Evolutionary conservation across 805 yeast genomes (phyloP).

Genomic region (Ogataea pini): DNA sequence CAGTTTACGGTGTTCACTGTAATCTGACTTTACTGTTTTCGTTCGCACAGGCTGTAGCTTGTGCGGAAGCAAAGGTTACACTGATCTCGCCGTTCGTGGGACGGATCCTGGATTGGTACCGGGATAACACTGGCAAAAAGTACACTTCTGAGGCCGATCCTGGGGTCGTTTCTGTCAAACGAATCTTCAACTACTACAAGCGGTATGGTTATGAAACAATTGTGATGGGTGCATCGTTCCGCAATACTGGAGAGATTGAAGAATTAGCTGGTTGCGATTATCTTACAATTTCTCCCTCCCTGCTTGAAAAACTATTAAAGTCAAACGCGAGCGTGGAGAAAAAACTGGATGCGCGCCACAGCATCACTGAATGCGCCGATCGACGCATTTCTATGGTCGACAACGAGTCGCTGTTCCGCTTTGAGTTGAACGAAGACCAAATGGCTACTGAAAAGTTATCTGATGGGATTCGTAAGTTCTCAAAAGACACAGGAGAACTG

Average conservation of each 20-base stretch:
- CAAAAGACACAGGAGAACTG: constrained; percentile 35
- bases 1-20: constrained; percentile 85
- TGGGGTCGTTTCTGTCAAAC: constrained; percentile 88
- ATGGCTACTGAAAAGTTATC: constrained; percentile 98
- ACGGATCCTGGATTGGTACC: constrained; percentile 97
- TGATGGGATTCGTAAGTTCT: constrained; percentile 96
- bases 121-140: constrained; percentile 84
- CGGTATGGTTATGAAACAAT: constrained; percentile 93
- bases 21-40: constrained; percentile 95
- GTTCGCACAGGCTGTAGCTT: constrained; percentile 96
- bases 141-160: constrained; percentile 85
- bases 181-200: constrained; percentile 95
- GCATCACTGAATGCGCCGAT: constrained; percentile 54
- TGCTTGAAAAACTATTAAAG: constrained; percentile 82
- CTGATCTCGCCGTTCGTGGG: constrained; percentile 99
- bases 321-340: constrained; percentile 75
- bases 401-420: constrained; percentile 88
- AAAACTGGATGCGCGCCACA: constrained; percentile 61
- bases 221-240: constrained; percentile 99
- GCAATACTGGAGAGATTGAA: constrained; percentile 92
- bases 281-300: constrained; percentile 90
- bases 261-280: constrained; percentile 96
- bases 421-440: constrained; percentile 87
- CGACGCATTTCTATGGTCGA: constrained; percentile 76
- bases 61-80: constrained; percentile 96